Evolutionary conservation across 1,139 yeast genomes (phyloP).

Genomic region (Scheffersomyces stambukii): DNA sequence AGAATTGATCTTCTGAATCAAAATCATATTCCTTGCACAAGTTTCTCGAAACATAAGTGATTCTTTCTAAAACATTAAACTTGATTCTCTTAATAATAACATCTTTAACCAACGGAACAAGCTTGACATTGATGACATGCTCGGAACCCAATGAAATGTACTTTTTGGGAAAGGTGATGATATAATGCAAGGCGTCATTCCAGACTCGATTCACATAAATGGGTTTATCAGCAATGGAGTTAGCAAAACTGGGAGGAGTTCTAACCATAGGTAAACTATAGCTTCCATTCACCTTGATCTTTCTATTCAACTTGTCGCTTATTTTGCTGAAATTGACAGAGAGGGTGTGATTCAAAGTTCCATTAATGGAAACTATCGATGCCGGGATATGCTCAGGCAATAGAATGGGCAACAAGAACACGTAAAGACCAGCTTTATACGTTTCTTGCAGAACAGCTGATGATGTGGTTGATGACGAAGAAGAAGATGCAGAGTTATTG

Average conservation of each 20-base stretch:
- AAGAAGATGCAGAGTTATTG: conserved; percentile 3
- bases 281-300: conserved; percentile 22
- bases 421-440: conserved; percentile 72
- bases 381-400: conserved; percentile 75
- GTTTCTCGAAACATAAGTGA: conserved; percentile 60
- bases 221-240: conserved; percentile 73
- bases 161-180: conserved; percentile 71
- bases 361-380: conserved; percentile 55
- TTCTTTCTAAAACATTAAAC: conserved; percentile 67
- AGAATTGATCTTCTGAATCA: conserved; percentile 43
- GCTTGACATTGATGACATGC: conserved; percentile 56
- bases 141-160: conserved; percentile 70
- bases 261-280: conserved; percentile 57
- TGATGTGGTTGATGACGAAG: conserved; percentile 1
- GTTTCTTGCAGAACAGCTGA: conserved; percentile 7
- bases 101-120: conserved; percentile 69
- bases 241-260: conserved; percentile 76
- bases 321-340: conserved; percentile 27
- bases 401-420: conserved; percentile 67
- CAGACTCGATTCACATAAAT: conserved; percentile 78
- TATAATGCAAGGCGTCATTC: conserved; percentile 77
- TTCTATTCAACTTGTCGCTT: conserved; percentile 35
- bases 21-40: conserved; percentile 55
- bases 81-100: conserved; percentile 68
- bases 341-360: conserved; percentile 37